A percentile compares a stretch with the other conserved stretches of the same genome.
Evolutionary conservation across 2,329 filamentous ascomycete genomes (phyloP).

Genomic region (Hypoxylon sp.): DNA sequence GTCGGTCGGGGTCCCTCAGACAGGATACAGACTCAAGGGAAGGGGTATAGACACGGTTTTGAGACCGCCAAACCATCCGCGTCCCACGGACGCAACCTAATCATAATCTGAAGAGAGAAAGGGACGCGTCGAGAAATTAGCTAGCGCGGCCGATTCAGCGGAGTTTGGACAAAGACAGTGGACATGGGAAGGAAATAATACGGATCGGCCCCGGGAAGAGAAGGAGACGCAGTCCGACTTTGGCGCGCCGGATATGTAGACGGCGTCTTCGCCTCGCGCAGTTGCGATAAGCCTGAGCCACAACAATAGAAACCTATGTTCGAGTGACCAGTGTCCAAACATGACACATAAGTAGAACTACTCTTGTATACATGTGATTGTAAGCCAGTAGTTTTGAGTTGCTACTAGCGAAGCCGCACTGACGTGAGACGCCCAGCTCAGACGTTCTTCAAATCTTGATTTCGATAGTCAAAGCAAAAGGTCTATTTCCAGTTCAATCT

Average conservation of each 20-base stretch:
- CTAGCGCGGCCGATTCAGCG: neutral
- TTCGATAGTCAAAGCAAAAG: constrained; percentile 9
- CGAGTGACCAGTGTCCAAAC: constrained; percentile 5
- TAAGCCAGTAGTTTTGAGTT: neutral
- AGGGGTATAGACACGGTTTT: constrained; percentile 39
- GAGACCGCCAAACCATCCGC: constrained; percentile 22
- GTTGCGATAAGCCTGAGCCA: constrained; percentile 27
- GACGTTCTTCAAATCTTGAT: constrained; percentile 11
- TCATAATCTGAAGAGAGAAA: constrained; percentile 33
- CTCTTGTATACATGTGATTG: neutral
- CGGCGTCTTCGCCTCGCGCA: constrained; percentile 26
- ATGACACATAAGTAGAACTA: neutral
- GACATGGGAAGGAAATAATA: constrained; percentile 32
- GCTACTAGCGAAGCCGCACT: neutral
- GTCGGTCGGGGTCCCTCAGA: constrained; percentile 18
- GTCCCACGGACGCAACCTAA: constrained; percentile 34
- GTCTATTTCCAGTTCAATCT: constrained; percentile 31
- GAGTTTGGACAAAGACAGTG: constrained; percentile 11
- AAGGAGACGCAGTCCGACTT: constrained; percentile 11
- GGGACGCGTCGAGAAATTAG: constrained; percentile 18
- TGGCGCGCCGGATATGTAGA: constrained; percentile 26
- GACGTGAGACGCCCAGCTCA: neutral
- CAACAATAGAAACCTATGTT: constrained; percentile 36
- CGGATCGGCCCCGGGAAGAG: constrained; percentile 12
- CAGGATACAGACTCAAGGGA: constrained; percentile 23